A percentile compares a stretch with the other conserved stretches of the same genome.
Evolutionary conservation across 495 filamentous ascomycete genomes (phyloP).

Genomic region (Lasiosphaeris hirsuta): DNA sequence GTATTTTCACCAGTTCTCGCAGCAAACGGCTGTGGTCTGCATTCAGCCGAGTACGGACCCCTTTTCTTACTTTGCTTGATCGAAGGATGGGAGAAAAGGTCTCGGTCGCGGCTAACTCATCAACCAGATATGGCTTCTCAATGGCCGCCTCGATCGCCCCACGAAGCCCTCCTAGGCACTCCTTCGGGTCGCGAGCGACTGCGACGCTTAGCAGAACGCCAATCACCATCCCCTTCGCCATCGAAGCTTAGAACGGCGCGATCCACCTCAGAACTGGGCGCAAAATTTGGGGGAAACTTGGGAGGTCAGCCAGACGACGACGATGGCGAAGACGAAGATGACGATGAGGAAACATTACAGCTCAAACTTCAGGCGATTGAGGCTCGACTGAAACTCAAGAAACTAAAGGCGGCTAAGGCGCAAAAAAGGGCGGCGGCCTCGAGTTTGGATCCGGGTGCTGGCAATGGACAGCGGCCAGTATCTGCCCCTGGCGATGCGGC

Average conservation of each 20-base stretch:
- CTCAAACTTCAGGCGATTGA: conserved; percentile 83
- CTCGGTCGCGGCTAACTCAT: too few relatives aligned
- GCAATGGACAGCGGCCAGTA: conserved; percentile 23
- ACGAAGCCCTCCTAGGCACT: conserved; percentile 77
- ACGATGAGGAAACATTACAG: conserved; percentile 87
- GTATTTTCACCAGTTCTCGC: neutral
- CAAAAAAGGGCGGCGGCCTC: conserved; percentile 31
- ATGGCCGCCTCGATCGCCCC: conserved; percentile 87
- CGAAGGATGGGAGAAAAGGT: neutral
- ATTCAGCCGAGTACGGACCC: neutral
- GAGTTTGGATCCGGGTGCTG: conserved; percentile 16
- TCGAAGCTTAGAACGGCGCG: conserved; percentile 29
- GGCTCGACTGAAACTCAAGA: conserved; percentile 83
- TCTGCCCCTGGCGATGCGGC: conserved; percentile 8
- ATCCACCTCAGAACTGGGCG: conserved; percentile 17
- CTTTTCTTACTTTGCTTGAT: neutral
- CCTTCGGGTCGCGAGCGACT: conserved; percentile 72
- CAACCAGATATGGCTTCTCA: conserved; percentile 39
- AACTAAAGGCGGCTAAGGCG: conserved; percentile 61
- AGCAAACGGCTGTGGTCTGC: neutral
- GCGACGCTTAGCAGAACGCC: conserved; percentile 59
- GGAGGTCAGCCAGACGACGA: conserved; percentile 35
- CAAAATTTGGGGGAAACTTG: conserved; percentile 24
- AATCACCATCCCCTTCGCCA: conserved; percentile 64
- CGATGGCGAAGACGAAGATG: conserved; percentile 59